Evolutionary conservation across 176 grass and related monocot genomes (phyloP).

Genomic region (Juncus inflexus): DNA sequence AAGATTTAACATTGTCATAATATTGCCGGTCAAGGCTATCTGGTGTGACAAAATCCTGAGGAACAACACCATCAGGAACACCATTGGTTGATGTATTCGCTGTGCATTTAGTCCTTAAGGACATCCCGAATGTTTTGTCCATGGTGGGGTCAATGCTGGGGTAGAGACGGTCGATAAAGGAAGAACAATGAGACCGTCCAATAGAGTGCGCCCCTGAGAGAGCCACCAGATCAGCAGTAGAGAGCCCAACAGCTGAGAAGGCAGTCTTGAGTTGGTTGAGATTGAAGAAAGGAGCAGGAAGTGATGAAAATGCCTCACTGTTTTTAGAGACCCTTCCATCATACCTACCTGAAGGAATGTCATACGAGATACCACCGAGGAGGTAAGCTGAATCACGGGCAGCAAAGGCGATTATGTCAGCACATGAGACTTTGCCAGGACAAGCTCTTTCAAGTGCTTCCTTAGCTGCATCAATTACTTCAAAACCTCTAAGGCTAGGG

Average conservation of each 20-base stretch:
- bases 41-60: constrained; percentile 30
- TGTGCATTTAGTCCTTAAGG: constrained; percentile 7
- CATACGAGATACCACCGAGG: constrained; percentile 34
- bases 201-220: constrained; percentile 66
- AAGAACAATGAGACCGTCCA: constrained; percentile 57
- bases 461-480: constrained; percentile 42
- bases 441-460: constrained; percentile 30
- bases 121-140: neutral
- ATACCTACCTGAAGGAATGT: constrained; percentile 38
- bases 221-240: constrained; percentile 42
- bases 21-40: constrained; percentile 44
- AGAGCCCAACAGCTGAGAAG: constrained; percentile 49
- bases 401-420: constrained; percentile 48
- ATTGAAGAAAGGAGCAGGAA: constrained; percentile 41
- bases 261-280: constrained; percentile 29
- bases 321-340: constrained; percentile 39
- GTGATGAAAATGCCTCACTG: constrained; percentile 25
- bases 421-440: constrained; percentile 34
- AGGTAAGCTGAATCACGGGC: constrained; percentile 29
- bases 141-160: constrained; percentile 9
- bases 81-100: constrained; percentile 11
- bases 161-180: constrained; percentile 35
- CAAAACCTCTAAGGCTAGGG: constrained; percentile 44
- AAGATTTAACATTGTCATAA: constrained; percentile 39
- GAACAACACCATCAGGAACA: constrained; percentile 30